Conservation (phyloP, 2,329 filamentous ascomycete species). For the Parafenestella ontariensis region DNA sequence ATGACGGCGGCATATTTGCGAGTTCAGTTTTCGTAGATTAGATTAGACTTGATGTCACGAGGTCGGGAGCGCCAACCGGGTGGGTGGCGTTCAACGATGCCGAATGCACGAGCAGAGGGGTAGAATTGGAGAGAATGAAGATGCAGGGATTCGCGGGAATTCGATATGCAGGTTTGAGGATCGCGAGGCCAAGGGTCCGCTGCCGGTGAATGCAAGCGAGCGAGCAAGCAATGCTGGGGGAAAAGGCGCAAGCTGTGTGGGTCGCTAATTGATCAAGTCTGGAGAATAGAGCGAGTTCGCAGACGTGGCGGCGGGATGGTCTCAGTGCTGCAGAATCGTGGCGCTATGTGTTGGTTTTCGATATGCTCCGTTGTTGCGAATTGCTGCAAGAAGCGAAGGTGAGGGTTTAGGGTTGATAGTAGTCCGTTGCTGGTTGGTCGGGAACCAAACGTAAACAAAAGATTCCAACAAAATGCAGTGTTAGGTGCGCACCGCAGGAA, state of each 20-base stretch:
- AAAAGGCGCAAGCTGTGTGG: constrained; percentile 1
- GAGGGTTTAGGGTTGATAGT: no score
- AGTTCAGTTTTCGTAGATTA: constrained; percentile 4
- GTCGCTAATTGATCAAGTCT: neutral
- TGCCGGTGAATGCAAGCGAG: constrained; percentile 3
- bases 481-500: neutral
- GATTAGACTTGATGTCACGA: constrained; percentile 10
- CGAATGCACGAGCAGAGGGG: neutral
- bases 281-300: neutral
- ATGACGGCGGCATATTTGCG: constrained; percentile 37
- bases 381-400: neutral
- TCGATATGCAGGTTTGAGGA: constrained; percentile 7
- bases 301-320: neutral
- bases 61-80: neutral
- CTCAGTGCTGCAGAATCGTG: constrained; percentile 16
- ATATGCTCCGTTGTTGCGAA: neutral
- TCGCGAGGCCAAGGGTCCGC: constrained; percentile 9
- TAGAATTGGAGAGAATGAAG: neutral
- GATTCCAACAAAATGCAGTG: neutral
- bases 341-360: constrained; percentile 4
- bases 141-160: constrained; percentile 13
- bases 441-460: neutral
- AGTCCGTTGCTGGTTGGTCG: neutral
- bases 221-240: constrained; percentile 1
- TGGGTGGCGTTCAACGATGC: neutral